Evolutionary conservation across 805 yeast species (phyloP).

Genomic region (Candida gorgasii): DNA sequence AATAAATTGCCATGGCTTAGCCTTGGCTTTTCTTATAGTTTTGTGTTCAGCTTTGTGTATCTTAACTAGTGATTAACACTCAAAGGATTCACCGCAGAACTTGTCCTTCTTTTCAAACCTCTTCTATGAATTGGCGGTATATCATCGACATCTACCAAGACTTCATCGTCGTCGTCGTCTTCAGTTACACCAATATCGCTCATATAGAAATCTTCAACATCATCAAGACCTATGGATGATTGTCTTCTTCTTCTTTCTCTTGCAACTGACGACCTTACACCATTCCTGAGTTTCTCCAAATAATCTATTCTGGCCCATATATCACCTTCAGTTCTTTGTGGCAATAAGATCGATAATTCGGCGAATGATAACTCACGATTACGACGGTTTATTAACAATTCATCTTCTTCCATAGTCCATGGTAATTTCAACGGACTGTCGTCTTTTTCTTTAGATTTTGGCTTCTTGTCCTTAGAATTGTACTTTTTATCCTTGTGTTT

Average conservation of each 20-base stretch:
- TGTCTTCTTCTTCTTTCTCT: conserved; percentile 35
- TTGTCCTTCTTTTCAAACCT: conserved; percentile 38
- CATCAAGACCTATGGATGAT: conserved; percentile 43
- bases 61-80: conserved; percentile 18
- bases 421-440: conserved; percentile 32
- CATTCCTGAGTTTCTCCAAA: conserved; percentile 40
- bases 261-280: conserved; percentile 27
- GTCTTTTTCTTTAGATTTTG: conserved; percentile 10
- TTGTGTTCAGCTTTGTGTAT: not conserved
- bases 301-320: conserved; percentile 62
- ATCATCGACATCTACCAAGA: conserved; percentile 40
- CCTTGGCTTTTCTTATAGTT: conserved; percentile 13
- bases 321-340: conserved; percentile 72
- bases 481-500: conserved; percentile 12
- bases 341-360: conserved; percentile 72
- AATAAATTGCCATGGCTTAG: not conserved
- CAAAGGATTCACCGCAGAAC: conserved; percentile 45
- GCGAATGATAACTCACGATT: conserved; percentile 64
- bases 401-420: conserved; percentile 73
- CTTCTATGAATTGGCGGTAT: conserved; percentile 24
- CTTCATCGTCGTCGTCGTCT: conserved; percentile 33
- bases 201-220: conserved; percentile 44
- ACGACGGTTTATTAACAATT: conserved; percentile 53
- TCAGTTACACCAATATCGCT: conserved; percentile 41
- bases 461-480: conserved; percentile 11